Conservation (phyloP, 306 rosid species). For the Dryas octopetala region DNA sequence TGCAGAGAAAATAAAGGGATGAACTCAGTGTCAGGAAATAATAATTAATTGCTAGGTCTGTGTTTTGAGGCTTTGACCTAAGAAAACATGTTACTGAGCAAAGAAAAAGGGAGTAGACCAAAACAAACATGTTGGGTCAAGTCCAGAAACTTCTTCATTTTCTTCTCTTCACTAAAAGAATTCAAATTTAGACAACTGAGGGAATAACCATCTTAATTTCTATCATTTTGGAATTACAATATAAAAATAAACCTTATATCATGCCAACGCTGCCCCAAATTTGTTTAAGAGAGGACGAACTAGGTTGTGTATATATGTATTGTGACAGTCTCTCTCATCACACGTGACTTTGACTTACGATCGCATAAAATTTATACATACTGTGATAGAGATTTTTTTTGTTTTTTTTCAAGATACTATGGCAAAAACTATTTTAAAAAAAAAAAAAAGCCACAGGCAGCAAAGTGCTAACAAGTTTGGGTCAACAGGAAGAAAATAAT, state of each 20-base stretch:
- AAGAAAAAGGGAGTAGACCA: neutral
- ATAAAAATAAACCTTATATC: neutral
- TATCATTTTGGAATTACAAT: too few relatives aligned
- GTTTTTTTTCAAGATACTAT: too few relatives aligned
- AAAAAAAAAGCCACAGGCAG: too few relatives aligned
- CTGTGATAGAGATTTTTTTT: too few relatives aligned
- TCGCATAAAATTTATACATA: too few relatives aligned
- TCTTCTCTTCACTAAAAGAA: neutral
- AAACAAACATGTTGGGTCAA: constrained; percentile 1
- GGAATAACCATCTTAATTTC: neutral
- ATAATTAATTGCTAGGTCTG: neutral
- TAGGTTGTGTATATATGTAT: too few relatives aligned
- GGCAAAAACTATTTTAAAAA: too few relatives aligned
- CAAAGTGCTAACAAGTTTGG: too few relatives aligned
- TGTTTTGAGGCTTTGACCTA: neutral
- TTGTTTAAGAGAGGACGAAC: too few relatives aligned
- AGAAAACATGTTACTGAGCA: neutral
- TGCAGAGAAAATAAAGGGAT: neutral
- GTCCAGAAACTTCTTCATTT: neutral
- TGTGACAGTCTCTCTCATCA: too few relatives aligned
- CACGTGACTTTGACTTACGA: too few relatives aligned
- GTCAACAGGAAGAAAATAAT: too few relatives aligned
- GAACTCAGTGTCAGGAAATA: neutral
- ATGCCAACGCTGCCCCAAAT: neutral
- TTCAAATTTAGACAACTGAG: neutral